Base-by-base conservation (phyloP, 495 filamentous ascomycete genomes). In the Neurospora terricola region DNA sequence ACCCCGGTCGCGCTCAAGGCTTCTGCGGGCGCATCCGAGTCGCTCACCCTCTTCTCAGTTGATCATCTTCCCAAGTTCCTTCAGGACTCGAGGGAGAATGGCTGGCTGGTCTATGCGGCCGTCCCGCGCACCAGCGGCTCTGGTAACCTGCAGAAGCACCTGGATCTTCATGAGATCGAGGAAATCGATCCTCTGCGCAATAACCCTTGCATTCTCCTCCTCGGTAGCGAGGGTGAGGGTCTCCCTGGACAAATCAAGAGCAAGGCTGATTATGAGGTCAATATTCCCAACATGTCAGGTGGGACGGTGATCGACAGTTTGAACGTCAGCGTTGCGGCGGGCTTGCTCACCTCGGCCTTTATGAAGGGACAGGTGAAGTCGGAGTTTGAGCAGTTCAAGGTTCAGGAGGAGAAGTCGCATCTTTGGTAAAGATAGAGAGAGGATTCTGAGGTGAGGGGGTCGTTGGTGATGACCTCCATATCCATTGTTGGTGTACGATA, bases 321-420 rank as follows among this genome's bases (percentile, higher is more conserved):
- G 77, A 97, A 97, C 78, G 94, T 97, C 5, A 91, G 91, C 75
- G 93, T 94, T 18, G 94, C 94, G n/a, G 88, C 91, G 5, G 93
- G 88, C 5, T 79, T 97, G 42, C 80, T 97, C 54, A 90, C 90
- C 81, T 86, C 90, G 75, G 86, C 87, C 14, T 86, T 86, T 48
- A 69, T 86, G 74, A 82, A 80, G 73, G 78, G 78, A 6, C 71
- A 74, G 36, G 38, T 72, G 3, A 78, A 78, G 69, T 76, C 76
- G 54, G 71, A 76, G 59, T 18, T 72, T 14, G 38, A 59, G 45
- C 75, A 76, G 40, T 45, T 42, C 38, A 68, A 77, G 38, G 77
- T 77, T 39, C 74, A 78, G 27, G 72, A 69, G 62, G 69, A 75
- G 66, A 69, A 78, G 69, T 59, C 70, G 10, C 39, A 69, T 14